Evolutionary conservation across 345 rosid species (phyloP).

Genomic region (Corchorus olitorius): DNA sequence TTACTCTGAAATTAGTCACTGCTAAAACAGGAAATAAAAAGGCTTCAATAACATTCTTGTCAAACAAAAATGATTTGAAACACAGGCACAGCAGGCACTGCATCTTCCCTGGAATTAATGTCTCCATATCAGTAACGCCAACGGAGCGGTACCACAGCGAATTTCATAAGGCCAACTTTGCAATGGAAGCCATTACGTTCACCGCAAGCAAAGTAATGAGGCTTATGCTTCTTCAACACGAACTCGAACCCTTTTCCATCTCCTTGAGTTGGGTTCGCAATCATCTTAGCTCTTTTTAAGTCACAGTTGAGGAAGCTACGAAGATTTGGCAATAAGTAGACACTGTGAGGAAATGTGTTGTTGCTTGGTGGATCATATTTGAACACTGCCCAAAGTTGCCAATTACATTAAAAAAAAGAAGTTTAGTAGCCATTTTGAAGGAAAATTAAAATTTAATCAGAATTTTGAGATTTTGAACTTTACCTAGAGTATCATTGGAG

Average conservation of each 20-base stretch:
- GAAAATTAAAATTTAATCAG: no score
- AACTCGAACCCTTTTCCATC: conserved; percentile 65
- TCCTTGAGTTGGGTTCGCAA: conserved; percentile 58
- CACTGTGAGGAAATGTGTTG: conserved; percentile 55
- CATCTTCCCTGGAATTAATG: background rate
- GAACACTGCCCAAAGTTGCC: conserved; percentile 55
- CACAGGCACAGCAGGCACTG: background rate
- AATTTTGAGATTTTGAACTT: no score
- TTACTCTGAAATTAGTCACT: background rate
- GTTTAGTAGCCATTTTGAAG: no score
- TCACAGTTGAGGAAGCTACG: conserved; percentile 55
- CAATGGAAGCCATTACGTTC: conserved; percentile 62
- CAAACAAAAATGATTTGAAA: background rate
- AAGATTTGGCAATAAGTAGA: conserved; percentile 53
- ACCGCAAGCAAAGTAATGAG: conserved; percentile 71
- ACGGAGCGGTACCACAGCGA: conserved; percentile 48
- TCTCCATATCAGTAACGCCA: conserved; percentile 13
- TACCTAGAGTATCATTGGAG: conserved; percentile 66
- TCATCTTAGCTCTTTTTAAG: conserved; percentile 46
- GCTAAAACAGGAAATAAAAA: background rate
- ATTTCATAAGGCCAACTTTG: conserved; percentile 68
- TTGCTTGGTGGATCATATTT: conserved; percentile 63
- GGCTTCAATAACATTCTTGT: background rate
- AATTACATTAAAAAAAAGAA: no score
- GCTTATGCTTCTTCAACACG: conserved; percentile 39